Evolutionary conservation across 192 early-diverging fungal species (phyloP), one percentile per base, ranked within the genome.

Genomic region (Chytriomyces confervae): DNA sequence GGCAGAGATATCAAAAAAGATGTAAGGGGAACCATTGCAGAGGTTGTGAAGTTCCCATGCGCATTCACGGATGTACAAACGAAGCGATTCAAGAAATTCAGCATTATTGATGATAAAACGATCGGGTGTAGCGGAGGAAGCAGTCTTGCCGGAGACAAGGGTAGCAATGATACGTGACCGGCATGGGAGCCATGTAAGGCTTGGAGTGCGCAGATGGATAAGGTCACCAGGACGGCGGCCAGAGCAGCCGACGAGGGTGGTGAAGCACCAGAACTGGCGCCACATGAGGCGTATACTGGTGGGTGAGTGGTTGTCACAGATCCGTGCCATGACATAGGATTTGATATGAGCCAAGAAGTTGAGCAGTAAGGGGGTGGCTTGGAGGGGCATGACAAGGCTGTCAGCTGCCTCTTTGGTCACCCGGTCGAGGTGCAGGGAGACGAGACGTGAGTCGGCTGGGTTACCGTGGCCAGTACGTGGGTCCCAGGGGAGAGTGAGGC

Each of bases 71-170:
- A 20, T 45, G 43, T 67, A 67, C 13, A 67, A 5, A 0, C 65
- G 5, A 6, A 67, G 44, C 0, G 65, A 27, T 10, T 67, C 47
- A 7, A 67, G 65, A 11, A 45, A 16, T 0, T 27, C 43, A 18
- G 6, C 44, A 20, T 67, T 45, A 13, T 8, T 1, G 0, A 67
- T 67, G 65, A 67, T 45, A 2, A 67, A 67, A 16, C 23, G 2
- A 45, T 67, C 65, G 0, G 65, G 65, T 7, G 36, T 45, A 2
- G 6, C 0, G 23, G 43, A 16, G 6, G 65, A 16, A 18, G 65
- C 65, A 46, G 65, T 67, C 43, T 67, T 67, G 6, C 65, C 65
- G 23, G 13, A 27, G 10, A 67, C 65, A 27, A 67, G 36, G 65
- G 65, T 67, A 46, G 47, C 44, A 16, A 67, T 10, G 43, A 67